phyloP scores from a whole-genome alignment of 2,329 filamentous ascomycete species.

The Diplocarpon rosae region DNA sequence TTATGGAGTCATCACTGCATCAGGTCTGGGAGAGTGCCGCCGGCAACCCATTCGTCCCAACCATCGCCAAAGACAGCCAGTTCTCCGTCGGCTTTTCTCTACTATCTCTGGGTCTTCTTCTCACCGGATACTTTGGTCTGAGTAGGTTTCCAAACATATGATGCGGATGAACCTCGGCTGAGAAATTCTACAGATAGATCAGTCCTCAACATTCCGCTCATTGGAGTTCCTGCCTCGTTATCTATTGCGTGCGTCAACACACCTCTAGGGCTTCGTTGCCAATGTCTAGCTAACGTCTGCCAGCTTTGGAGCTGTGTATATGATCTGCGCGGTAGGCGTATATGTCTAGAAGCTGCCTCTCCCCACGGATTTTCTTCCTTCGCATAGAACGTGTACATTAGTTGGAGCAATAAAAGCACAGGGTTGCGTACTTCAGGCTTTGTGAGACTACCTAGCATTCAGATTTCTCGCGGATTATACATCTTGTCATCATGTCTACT shows the following conservation, averaged over 20 bases:
- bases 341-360: slow-evolving; percentile 57
- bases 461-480: not conserved
- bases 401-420: slow-evolving; percentile 24
- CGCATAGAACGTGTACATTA: slow-evolving; percentile 26
- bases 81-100: slow-evolving; percentile 72
- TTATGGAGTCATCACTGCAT: slow-evolving; percentile 72
- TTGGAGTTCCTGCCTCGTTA: slow-evolving; percentile 79
- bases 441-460: slow-evolving; percentile 12
- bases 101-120: slow-evolving; percentile 57
- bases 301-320: slow-evolving; percentile 90
- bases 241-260: slow-evolving; percentile 68
- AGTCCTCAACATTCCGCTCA: slow-evolving; percentile 59
- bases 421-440: slow-evolving; percentile 9
- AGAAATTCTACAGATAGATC: slow-evolving; percentile 57
- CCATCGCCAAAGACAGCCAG: slow-evolving; percentile 71
- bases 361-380: slow-evolving; percentile 18
- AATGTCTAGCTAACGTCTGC: slow-evolving; percentile 11
- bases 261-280: not conserved
- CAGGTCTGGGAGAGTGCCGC: slow-evolving; percentile 91
- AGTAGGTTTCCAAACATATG: slow-evolving; percentile 44
- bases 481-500: slow-evolving; percentile 21
- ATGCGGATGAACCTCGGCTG: not conserved
- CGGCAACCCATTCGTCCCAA: slow-evolving; percentile 71
- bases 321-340: slow-evolving; percentile 97
- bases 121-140: slow-evolving; percentile 73